A percentile compares a stretch with the other conserved stretches of the same genome.
These are phyloP conservation scores for Mycena venus DNA, from an alignment of 768 basidiomycete genomes.

Conservation along the genomic window DNA sequence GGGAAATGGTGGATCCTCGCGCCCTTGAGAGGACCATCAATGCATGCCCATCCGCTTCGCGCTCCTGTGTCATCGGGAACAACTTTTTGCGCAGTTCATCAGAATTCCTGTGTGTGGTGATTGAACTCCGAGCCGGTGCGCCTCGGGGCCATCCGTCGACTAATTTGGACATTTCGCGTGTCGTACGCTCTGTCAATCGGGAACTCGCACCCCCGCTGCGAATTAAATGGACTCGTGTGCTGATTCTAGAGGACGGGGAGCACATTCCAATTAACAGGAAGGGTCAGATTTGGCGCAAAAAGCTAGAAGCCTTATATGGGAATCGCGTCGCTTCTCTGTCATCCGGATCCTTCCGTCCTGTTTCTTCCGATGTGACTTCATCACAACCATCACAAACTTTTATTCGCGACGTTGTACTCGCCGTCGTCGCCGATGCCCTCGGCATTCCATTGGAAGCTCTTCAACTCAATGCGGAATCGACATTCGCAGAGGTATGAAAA, in stretches of 20 bases:
- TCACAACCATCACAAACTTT: background rate
- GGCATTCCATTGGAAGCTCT: slow-evolving; percentile 40
- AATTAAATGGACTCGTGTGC: slow-evolving; percentile 47
- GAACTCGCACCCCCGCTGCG: slow-evolving; percentile 49
- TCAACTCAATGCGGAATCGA: slow-evolving; percentile 42
- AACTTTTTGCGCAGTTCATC: slow-evolving; percentile 48
- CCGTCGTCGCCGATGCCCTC: slow-evolving; percentile 41
- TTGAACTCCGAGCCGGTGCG: slow-evolving; percentile 38
- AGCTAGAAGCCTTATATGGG: slow-evolving; percentile 46
- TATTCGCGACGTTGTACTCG: slow-evolving; percentile 34
- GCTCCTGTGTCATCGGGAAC: slow-evolving; percentile 50
- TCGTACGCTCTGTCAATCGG: slow-evolving; percentile 45
- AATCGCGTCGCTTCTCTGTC: slow-evolving; percentile 34
- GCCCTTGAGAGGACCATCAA: slow-evolving; percentile 45
- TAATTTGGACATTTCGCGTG: slow-evolving; percentile 43
- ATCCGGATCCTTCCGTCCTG: too few relatives aligned
- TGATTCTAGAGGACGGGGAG: slow-evolving; percentile 41
- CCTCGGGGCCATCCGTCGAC: slow-evolving; percentile 19
- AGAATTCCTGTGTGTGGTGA: slow-evolving; percentile 46
- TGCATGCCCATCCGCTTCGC: slow-evolving; percentile 38
- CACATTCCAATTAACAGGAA: slow-evolving; percentile 49
- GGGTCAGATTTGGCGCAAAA: slow-evolving; percentile 49
- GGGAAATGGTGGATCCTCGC: slow-evolving; percentile 51
- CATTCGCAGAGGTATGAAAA: slow-evolving; percentile 47
- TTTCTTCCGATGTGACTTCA: background rate